phyloP scores from a whole-genome alignment of 1,284 basidiomycete genomes.

The Sanguinoderma infundibulare region DNA sequence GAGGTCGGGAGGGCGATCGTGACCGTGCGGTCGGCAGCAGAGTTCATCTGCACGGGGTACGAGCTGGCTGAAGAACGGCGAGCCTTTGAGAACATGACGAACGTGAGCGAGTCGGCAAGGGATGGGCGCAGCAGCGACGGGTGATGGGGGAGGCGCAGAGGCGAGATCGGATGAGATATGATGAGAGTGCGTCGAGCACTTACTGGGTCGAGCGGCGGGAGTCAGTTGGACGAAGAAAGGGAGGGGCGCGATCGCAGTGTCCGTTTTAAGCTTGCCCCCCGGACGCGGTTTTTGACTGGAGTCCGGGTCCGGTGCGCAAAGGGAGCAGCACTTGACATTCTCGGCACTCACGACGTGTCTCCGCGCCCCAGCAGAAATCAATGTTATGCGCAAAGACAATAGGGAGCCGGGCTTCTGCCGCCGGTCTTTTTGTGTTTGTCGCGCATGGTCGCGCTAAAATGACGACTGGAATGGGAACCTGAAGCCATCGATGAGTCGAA shows the following conservation, averaged over 20 bases:
- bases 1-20: background rate
- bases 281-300: background rate
- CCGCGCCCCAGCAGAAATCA: background rate
- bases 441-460: background rate
- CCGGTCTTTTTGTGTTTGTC: slow-evolving; percentile 1
- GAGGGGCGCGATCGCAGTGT: background rate
- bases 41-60: background rate
- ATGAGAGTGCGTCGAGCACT: background rate
- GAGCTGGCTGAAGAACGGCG: background rate
- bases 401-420: background rate
- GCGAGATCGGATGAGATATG: background rate
- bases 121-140: background rate
- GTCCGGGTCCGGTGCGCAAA: background rate
- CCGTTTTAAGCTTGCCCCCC: background rate
- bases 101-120: background rate
- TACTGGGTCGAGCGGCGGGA: background rate
- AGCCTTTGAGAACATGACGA: slow-evolving; percentile 2
- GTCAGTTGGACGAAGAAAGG: slow-evolving; percentile 1
- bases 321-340: background rate
- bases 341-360: slow-evolving; percentile 1
- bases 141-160: background rate
- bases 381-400: slow-evolving; percentile 2
- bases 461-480: background rate
- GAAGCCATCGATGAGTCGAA: background rate
- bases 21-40: background rate